Evolutionary conservation across 2,329 filamentous ascomycete genomes (phyloP).

Genomic region (Arthrobotrys entomopaga): DNA sequence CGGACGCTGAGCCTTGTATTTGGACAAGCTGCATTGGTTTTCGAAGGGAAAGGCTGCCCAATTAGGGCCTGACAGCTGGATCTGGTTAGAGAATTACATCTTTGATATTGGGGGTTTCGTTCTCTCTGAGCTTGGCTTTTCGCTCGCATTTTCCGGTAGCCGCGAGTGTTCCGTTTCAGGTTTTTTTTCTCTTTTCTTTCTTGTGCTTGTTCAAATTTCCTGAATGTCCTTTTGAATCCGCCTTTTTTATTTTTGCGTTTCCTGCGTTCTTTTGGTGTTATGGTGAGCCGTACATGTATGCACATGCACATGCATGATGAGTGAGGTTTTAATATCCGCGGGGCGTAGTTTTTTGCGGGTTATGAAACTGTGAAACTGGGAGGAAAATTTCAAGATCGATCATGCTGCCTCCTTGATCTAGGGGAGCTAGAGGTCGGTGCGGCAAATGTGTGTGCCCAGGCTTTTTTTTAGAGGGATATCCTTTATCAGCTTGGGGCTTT

Average conservation of each 20-base stretch:
- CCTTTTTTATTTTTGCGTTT: constrained; percentile 22
- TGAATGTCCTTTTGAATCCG: constrained; percentile 3
- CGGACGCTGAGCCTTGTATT: neutral
- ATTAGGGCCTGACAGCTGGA: constrained; percentile 55
- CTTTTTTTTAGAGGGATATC: neutral
- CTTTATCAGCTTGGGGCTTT: too few relatives aligned
- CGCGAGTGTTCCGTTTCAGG: constrained; percentile 45
- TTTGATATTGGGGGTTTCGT: constrained; percentile 8
- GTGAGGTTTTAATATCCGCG: constrained; percentile 2
- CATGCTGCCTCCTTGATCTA: constrained; percentile 10
- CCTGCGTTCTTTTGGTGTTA: neutral
- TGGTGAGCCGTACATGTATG: constrained; percentile 6
- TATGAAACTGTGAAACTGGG: neutral
- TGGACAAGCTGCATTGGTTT: neutral
- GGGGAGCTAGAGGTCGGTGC: constrained; percentile 9
- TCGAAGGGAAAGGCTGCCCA: constrained; percentile 35
- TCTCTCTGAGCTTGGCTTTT: neutral
- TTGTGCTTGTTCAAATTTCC: constrained; percentile 7
- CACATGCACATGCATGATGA: constrained; percentile 24
- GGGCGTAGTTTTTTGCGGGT: neutral
- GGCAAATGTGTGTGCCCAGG: neutral
- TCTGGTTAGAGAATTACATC: constrained; percentile 31
- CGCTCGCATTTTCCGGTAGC: constrained; percentile 37
- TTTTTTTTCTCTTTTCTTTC: constrained; percentile 25
- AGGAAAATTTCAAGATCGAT: neutral